These are phyloP conservation scores for Bruguiera hainesii DNA, from an alignment of 441 rosid species.

Conservation along the genomic window DNA sequence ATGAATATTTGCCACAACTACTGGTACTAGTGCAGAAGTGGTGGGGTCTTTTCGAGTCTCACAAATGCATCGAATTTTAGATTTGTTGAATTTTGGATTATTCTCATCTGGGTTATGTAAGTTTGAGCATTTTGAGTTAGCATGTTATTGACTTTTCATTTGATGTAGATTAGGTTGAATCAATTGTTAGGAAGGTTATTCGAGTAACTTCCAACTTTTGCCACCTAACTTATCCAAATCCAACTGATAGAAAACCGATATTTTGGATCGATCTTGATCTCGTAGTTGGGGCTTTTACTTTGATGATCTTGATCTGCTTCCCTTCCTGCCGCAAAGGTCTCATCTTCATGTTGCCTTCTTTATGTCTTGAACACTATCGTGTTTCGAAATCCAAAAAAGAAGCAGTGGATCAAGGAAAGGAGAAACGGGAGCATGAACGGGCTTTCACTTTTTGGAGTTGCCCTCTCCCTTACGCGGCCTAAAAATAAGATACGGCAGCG, in stretches of 20 bases:
- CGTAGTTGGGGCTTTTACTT: no score
- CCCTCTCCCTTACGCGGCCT: neutral
- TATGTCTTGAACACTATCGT: neutral
- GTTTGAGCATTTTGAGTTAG: no score
- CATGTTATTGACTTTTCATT: no score
- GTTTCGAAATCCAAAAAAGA: neutral
- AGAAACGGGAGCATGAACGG: neutral
- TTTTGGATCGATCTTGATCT: no score
- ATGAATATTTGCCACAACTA: constrained; percentile 15
- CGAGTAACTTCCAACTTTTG: no score
- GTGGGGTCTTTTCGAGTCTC: neutral
- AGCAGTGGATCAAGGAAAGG: neutral
- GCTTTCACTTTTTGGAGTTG: neutral
- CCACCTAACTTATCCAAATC: no score
- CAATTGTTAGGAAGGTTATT: no score
- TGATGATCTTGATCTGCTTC: neutral
- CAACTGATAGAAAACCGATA: no score
- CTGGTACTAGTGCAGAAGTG: constrained; percentile 21
- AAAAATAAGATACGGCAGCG: neutral
- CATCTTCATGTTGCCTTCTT: neutral
- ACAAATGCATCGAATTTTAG: no score
- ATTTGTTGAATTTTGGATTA: no score
- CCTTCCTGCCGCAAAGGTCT: neutral
- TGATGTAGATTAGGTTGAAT: no score
- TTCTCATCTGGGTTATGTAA: no score